Base-by-base conservation (phyloP, 2,329 filamentous ascomycete species). In the Chrysosphaeria jannelii region DNA sequence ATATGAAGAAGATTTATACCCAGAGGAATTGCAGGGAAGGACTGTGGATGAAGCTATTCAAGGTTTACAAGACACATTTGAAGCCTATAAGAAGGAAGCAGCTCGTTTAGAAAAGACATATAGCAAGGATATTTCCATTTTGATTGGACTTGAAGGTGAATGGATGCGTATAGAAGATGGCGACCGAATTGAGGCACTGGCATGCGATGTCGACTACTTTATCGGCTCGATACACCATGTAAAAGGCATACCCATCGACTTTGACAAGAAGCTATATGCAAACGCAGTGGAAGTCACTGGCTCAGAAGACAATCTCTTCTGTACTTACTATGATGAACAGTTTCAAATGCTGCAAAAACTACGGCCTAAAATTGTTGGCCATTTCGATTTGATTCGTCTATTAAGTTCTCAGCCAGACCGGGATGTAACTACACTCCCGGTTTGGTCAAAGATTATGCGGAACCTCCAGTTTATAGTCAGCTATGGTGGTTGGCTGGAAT, bases 191-290 rank as follows among this genome's bases (percentile, higher is more conserved):
- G 36, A 45, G 18, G 34, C 42, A 8, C 54, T 75, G 3, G 16
- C 16, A n/a, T 18, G 16, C 16, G 25, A 25, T 8, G 56, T 89
- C 29, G 81, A 93, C 45, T 74, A 88, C 45, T 90, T 30, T 48
- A 56, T 97, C 38, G 85, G 85, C 27, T 88, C 74, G 2, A 57
- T 93, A 23, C 85, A 97, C 46, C 85, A 97, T 43, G 71, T 79
- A 6, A 63, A 63, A 10, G 65, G 65, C 10, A 52, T 81, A 20
- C 79, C 85, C 5, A 90, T 97, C 37, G 85, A 97, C 48, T 90
- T 71, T 40, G 69, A 88, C 45, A 45, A 43, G 5, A 45, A 48
- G 0, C 53, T 57, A 39, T 93, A 85, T 39, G 47, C 51, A 11
- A 41, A 48, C 10, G 72, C 72, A n/a, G 48, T 25, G n/a, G 29